Evolutionary conservation across 73 alveolate species (phyloP), one percentile per base, ranked within the genome.

Genomic region (Effrenium voratum): DNA sequence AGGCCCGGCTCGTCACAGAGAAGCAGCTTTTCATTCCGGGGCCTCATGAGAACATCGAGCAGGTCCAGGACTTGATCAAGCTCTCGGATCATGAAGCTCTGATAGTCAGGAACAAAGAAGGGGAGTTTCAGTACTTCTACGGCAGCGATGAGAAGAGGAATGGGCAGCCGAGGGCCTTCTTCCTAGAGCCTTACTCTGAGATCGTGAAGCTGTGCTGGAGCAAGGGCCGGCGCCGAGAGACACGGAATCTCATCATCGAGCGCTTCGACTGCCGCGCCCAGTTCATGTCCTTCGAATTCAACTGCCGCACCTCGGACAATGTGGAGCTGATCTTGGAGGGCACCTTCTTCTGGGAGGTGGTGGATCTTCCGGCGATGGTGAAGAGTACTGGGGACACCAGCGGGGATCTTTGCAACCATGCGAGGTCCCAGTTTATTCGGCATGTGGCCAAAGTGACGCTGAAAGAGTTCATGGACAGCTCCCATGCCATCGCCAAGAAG

Each of bases 331-430:
- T 90, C 76, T 76, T 90, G 50, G 97, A 90, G 88, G 97, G 97
- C 68, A 90, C 97, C 44, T 90, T 90, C 97, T 90, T 90, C 76
- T 90, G 97, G 97, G 97, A 90, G 47, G 97, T 90, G 22, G 97
- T 90, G n/a, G 97, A 90, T 49, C 87, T 90, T 13, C 97, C 97
- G 5, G 88, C 88, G 32, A 90, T 90, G 97, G 97, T 90, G 66
- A 66, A 90, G 59, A 90, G 88, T 70, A 90, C 97, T 34, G 97
- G 97, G 30, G 97, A 90, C 60, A 90, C 97, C 88, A 46, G 79
- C 24, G 97, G 97, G 19, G 97, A 90, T 40, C 50, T 90, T 6
- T 90, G 97, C 77, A 90, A 72, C 57, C 85, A 72, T 44, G 97
- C 97, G 8, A 66, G 97, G 59, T 90, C 97, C 22, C 97, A 90